Conservation (phyloP, 805 yeast species). For the Monosporozyma yasuniensis region DNA sequence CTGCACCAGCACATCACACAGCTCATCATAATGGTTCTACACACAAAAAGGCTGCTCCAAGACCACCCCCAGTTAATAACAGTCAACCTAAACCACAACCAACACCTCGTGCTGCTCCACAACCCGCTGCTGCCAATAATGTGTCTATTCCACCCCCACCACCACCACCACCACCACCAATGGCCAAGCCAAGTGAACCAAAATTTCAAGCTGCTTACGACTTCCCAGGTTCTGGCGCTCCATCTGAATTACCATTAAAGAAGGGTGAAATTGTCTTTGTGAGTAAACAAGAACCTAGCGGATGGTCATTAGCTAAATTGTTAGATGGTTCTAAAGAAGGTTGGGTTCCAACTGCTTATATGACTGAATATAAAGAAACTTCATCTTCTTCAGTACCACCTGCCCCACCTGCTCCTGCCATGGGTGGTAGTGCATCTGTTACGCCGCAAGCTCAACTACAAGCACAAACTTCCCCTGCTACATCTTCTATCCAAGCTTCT, state of each 20-base stretch:
- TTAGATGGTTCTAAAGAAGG: conserved; percentile 76
- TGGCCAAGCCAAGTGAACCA: conserved; percentile 57
- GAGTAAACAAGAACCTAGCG: conserved; percentile 65
- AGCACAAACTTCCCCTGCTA: background rate
- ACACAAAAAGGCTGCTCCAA: conserved; percentile 38
- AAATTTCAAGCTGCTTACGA: conserved; percentile 81
- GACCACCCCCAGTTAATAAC: conserved; percentile 4
- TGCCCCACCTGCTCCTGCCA: conserved; percentile 2
- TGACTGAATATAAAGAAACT: conserved; percentile 45
- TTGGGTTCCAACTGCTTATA: conserved; percentile 96
- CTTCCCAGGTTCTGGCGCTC: conserved; percentile 76
- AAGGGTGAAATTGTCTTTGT: conserved; percentile 72
- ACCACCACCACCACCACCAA: conserved; percentile 55
- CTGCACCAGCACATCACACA: conserved; percentile 18
- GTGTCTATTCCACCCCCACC: conserved; percentile 54
- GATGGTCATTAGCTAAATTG: conserved; percentile 88
- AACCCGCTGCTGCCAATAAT: conserved; percentile 5
- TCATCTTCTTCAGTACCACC: conserved; percentile 27
- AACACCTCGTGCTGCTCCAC: conserved; percentile 5
- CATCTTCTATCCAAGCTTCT: conserved; percentile 16
- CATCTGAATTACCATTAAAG: conserved; percentile 68
- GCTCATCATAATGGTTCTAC: conserved; percentile 28
- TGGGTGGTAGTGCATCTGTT: background rate
- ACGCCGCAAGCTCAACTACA: conserved; percentile 2
- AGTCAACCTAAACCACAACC: conserved; percentile 7